Evolutionary conservation across 1,284 basidiomycete species (phyloP), one percentile per base, ranked within the genome.

Genomic region (Marasmius oreades): DNA sequence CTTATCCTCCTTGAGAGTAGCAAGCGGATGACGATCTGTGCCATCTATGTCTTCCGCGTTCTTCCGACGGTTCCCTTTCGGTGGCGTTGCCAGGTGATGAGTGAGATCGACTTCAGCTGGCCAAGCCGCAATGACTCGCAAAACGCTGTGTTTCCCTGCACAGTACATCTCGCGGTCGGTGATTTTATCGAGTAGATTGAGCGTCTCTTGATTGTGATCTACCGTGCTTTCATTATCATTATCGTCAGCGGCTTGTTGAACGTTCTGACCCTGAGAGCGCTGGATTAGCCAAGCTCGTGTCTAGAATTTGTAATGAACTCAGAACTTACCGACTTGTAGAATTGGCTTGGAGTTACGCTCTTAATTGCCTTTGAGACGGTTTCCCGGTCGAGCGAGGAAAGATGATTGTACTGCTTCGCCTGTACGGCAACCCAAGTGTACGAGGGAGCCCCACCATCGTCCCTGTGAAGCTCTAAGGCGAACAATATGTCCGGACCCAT

Each of bases 41-140:
- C 10, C 8, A 24, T 46, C 45, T 16, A 16, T 6, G 11, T 46
- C 45, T 16, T n/a, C 39, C 7, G 16, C 8, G 4, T 22, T 8
- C 10, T 6, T 8, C 8, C 23, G 8, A 2, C 6, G 23, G 3
- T 45, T 20, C 3, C 14, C 43, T 20, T 18, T 18, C n/a, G 3
- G 12, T 11, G 43, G 43, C 23, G n/a, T 7, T 8, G 14, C 5
- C n/a, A 46, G 23, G 23, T 23, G 45, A 5, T 26, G 59, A 5
- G 20, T 2, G 28, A 42, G 28, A 11, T 51, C 16, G 4, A 16
- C 22, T n/a, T 14, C n/a, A 22, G 37, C 31, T 5, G 45, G 42
- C 14, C 31, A 48, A 7, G 55, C 8, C 16, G 39, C 28, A 5
- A 53, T 31, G 23, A 34, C 18, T 16, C 68, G 55, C 68, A 55